Percentiles rank a stretch among this genome's conserved stretches.
These are phyloP conservation scores for Populus hybrid DNA, from an alignment of 441 rosid genomes.

Conservation along the genomic window DNA sequence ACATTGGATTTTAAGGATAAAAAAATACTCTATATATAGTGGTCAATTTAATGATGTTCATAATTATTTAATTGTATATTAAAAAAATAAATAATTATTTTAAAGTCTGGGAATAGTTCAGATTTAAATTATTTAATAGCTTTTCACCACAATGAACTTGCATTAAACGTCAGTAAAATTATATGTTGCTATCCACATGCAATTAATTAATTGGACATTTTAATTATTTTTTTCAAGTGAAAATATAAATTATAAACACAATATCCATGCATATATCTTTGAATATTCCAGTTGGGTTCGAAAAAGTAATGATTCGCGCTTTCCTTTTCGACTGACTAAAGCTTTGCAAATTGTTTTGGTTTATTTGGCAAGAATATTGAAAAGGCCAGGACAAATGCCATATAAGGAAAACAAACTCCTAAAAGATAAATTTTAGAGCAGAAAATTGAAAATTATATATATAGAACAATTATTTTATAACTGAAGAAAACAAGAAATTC, in stretches of 20 bases:
- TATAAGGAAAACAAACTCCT: slow-evolving; percentile 11
- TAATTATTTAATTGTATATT: too few species aligned
- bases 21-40: too few species aligned
- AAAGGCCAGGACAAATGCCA: background rate
- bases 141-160: too few species aligned
- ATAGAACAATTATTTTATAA: background rate
- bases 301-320: background rate
- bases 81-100: too few species aligned
- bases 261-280: background rate
- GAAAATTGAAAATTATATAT: background rate
- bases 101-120: too few species aligned
- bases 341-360: slow-evolving; percentile 18
- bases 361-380: slow-evolving; percentile 21
- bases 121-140: too few species aligned
- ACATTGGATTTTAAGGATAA: too few species aligned
- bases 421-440: background rate
- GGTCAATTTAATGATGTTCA: too few species aligned
- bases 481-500: background rate
- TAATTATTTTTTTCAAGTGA: too few species aligned
- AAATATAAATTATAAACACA: background rate
- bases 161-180: too few species aligned
- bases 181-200: too few species aligned
- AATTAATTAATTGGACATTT: too few species aligned
- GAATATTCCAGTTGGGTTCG: background rate
- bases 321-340: background rate